Conservation (phyloP, 768 basidiomycete species). For the Kwoniella sp. region DNA sequence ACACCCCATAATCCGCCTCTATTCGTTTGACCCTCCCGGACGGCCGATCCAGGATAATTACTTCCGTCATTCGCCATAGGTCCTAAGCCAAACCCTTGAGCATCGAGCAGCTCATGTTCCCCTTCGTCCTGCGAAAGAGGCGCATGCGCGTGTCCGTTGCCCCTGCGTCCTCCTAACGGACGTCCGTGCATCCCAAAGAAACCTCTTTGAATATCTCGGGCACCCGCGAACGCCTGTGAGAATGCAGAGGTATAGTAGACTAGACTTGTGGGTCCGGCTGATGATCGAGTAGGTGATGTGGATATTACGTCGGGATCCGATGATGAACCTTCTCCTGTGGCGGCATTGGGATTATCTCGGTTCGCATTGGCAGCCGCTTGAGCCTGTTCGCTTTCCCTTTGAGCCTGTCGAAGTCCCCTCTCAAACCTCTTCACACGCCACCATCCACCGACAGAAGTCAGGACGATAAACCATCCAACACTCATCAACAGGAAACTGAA, state of each 20-base stretch:
- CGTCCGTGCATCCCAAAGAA: constrained; percentile 46
- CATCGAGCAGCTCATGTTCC: constrained; percentile 50
- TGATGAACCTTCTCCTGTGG: background rate
- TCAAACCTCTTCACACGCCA: constrained; percentile 56
- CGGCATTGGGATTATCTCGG: constrained; percentile 11
- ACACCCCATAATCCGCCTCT: background rate
- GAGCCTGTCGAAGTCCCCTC: constrained; percentile 31
- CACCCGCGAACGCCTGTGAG: constrained; percentile 31
- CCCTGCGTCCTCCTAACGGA: constrained; percentile 13
- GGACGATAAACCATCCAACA: constrained; percentile 83
- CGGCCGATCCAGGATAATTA: background rate
- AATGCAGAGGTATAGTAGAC: constrained; percentile 39
- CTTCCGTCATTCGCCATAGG: constrained; percentile 33
- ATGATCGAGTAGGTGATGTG: constrained; percentile 3
- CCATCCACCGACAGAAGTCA: constrained; percentile 76
- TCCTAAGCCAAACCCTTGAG: constrained; percentile 45
- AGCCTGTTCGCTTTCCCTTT: constrained; percentile 42
- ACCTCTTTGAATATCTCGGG: constrained; percentile 38
- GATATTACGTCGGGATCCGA: constrained; percentile 15
- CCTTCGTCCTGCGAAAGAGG: constrained; percentile 27
- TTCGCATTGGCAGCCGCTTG: constrained; percentile 38
- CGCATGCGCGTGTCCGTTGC: constrained; percentile 35
- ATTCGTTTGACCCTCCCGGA: background rate
- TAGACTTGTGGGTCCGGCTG: constrained; percentile 24
- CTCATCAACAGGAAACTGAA: constrained; percentile 90